Conservation (phyloP, 345 rosid genomes). For the Ceriops zippeliana region DNA sequence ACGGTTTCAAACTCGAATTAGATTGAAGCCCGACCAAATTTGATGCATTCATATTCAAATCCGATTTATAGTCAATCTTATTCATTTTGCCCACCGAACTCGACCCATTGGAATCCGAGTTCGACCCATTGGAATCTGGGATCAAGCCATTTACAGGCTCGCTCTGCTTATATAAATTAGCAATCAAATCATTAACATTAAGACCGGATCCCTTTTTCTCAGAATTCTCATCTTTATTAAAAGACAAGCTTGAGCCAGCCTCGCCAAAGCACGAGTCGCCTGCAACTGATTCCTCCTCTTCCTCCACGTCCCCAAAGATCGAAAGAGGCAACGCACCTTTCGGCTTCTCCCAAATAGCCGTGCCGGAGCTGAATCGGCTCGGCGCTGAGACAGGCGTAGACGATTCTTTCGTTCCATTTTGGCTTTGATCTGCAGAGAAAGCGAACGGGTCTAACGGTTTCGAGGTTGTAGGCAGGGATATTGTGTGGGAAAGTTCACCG, state of each 20-base stretch:
- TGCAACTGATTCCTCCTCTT: conserved; percentile 37
- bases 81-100: conserved; percentile 2
- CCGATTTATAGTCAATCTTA: not conserved
- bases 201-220: conserved; percentile 23
- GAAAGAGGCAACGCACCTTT: conserved; percentile 81
- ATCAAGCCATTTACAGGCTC: conserved; percentile 18
- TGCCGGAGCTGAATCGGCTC: conserved; percentile 29
- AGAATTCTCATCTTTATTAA: conserved; percentile 22
- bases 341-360: conserved; percentile 38
- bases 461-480: conserved; percentile 25
- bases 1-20: not conserved
- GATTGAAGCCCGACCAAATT: conserved; percentile 9
- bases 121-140: conserved; percentile 10
- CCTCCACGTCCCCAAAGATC: conserved; percentile 61
- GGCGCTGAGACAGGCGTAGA: conserved; percentile 31
- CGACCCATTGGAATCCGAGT: conserved; percentile 14
- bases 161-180: conserved; percentile 38
- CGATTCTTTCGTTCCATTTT: not conserved
- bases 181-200: conserved; percentile 38
- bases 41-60: conserved; percentile 11
- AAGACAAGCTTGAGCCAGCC: conserved; percentile 23
- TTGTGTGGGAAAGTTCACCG: conserved; percentile 17
- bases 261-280: conserved; percentile 26
- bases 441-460: conserved; percentile 12
- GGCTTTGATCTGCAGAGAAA: conserved; percentile 18